These are phyloP conservation scores for Beta vulgaris DNA, from an alignment of 148 eudicot species.

Conservation along the genomic window DNA sequence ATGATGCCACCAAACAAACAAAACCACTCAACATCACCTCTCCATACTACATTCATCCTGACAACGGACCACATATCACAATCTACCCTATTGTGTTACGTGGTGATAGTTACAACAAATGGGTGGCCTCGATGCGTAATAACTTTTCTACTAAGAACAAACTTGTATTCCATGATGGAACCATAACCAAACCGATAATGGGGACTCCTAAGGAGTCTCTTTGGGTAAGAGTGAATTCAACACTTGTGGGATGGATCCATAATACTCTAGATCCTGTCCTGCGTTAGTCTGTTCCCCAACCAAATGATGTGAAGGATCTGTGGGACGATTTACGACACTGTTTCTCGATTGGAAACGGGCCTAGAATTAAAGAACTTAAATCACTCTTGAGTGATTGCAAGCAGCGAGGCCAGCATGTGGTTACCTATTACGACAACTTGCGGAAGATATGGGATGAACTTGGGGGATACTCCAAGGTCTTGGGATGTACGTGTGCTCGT, in stretches of 20 bases:
- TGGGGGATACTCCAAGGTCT: background rate
- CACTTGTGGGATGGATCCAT: background rate
- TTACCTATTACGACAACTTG: background rate
- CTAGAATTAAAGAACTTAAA: background rate
- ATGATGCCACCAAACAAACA: no score
- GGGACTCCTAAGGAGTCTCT: no score
- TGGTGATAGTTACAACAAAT: background rate
- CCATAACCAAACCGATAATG: no score
- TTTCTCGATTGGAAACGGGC: background rate
- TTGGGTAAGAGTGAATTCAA: background rate
- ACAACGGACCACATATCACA: background rate
- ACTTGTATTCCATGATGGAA: no score
- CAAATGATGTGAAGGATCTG: background rate
- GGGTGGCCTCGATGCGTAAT: background rate
- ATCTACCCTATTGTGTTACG: background rate
- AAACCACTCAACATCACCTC: background rate
- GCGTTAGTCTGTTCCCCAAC: background rate
- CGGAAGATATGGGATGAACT: background rate
- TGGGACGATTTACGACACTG: background rate
- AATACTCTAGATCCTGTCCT: background rate
- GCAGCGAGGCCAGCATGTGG: background rate
- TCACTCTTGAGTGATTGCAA: background rate
- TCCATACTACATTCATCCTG: background rate
- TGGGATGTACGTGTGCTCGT: background rate
- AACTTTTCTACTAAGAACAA: no score